Conservation (phyloP, 495 filamentous ascomycete genomes). For the Mytilinidion resinicola region DNA sequence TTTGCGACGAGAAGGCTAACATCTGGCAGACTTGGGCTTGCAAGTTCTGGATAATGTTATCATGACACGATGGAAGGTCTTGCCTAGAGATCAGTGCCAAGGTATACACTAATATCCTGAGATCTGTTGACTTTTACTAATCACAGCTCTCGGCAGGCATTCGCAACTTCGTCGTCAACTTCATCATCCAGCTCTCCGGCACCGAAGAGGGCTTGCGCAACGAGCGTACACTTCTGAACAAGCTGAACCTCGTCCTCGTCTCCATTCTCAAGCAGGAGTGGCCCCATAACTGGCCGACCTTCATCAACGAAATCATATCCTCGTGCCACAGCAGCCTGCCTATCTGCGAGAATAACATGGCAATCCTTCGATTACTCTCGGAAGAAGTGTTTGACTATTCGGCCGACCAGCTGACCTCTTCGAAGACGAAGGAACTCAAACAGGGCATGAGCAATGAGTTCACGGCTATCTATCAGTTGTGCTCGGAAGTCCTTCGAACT, state of each 20-base stretch:
- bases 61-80: conserved; percentile 97
- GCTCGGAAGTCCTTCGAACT: conserved; percentile 82
- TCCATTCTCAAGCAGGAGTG: conserved; percentile 98
- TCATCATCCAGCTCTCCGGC: conserved; percentile 87
- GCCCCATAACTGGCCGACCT: conserved; percentile 99
- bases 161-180: conserved; percentile 96
- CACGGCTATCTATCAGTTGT: conserved; percentile 93
- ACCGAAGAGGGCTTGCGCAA: conserved; percentile 76
- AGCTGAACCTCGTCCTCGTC: conserved; percentile 94
- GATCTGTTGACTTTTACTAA: background rate
- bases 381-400: conserved; percentile 99
- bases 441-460: conserved; percentile 98
- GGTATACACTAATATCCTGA: conserved; percentile 45
- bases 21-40: conserved; percentile 68
- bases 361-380: conserved; percentile 87
- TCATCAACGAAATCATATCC: conserved; percentile 98
- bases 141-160: conserved; percentile 55
- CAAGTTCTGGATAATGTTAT: conserved; percentile 98
- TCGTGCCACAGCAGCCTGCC: conserved; percentile 90
- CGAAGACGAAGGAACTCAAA: conserved; percentile 92
- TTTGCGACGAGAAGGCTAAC: conserved; percentile 4
- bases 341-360: conserved; percentile 99
- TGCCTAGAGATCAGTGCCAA: conserved; percentile 91
- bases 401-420: conserved; percentile 95
- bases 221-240: conserved; percentile 87